Percentiles rank a stretch among this genome's conserved stretches.
phyloP scores from a whole-genome alignment of 2,329 filamentous ascomycete species.

The Pezicula neosporulosa region DNA sequence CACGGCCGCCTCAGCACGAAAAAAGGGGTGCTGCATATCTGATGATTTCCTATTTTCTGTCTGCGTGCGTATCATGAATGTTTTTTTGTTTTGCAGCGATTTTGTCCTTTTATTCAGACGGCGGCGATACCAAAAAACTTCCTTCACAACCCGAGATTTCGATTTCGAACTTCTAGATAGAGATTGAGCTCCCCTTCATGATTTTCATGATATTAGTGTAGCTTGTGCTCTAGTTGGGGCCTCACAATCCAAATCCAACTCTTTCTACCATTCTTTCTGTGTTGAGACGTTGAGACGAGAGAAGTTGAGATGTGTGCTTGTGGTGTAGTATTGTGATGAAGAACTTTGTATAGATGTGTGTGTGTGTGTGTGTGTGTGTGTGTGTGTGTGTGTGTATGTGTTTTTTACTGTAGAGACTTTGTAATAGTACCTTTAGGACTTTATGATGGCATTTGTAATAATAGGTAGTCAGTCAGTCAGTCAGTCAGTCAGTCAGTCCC shows the following conservation, averaged over 20 bases:
- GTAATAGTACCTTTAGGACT: neutral
- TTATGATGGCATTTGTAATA: neutral
- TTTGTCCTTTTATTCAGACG: constrained; percentile 3
- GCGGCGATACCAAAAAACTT: constrained; percentile 25
- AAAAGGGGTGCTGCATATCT: neutral
- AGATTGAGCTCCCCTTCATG: neutral
- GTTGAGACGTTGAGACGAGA: too few species aligned
- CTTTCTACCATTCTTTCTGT: too few species aligned
- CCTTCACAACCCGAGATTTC: neutral
- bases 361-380: too few species aligned
- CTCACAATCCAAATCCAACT: too few species aligned
- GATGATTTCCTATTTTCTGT: neutral
- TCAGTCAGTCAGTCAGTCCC: too few species aligned
- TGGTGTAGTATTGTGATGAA: neutral
- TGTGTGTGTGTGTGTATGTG: too few species aligned
- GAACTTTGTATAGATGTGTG: too few species aligned
- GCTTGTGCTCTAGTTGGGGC: constrained; percentile 1
- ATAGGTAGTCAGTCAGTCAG: too few species aligned
- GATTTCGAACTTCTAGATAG: neutral
- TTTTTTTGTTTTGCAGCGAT: neutral
- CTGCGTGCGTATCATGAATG: neutral
- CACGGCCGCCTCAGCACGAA: neutral
- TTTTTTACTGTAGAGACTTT: neutral
- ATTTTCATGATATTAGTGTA: constrained; percentile 4
- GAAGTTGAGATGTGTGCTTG: neutral